phyloP scores from a whole-genome alignment of 2,329 filamentous ascomycete species.

The Hansfordia pulvinata region DNA sequence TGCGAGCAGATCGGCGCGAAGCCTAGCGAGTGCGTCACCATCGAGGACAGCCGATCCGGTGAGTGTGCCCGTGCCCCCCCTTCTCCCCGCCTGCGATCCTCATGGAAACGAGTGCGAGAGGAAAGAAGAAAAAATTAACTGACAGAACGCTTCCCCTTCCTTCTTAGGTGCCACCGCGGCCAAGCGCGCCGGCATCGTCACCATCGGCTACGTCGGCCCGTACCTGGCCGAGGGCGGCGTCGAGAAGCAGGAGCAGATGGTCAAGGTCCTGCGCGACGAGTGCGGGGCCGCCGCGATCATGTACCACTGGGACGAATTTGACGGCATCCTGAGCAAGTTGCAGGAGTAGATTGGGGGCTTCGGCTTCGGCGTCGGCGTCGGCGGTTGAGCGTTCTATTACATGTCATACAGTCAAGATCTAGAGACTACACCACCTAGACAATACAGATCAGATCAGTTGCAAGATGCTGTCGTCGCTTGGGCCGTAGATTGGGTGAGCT shows the following conservation, averaged over 20 bases:
- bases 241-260: conserved; percentile 52
- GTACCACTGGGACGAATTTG: conserved; percentile 44
- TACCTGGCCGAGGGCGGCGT: conserved; percentile 36
- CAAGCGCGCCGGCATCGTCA: conserved; percentile 63
- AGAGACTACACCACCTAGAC: too few species aligned
- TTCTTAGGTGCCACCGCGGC: conserved; percentile 21
- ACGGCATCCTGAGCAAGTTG: conserved; percentile 29
- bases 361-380: too few species aligned
- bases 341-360: too few species aligned
- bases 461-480: too few species aligned
- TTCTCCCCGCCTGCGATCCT: too few species aligned
- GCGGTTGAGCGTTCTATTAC: too few species aligned
- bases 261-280: conserved; percentile 39
- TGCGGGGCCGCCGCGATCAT: conserved; percentile 50
- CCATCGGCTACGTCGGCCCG: conserved; percentile 75
- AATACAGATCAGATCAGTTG: too few species aligned
- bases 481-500: too few species aligned
- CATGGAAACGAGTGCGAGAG: neutral
- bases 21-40: conserved; percentile 59
- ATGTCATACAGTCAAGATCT: too few species aligned
- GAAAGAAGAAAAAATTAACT: conserved; percentile 1
- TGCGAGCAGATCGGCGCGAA: conserved; percentile 60
- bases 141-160: too few species aligned
- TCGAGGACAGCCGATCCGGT: conserved; percentile 59
- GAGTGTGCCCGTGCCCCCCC: too few species aligned